phyloP scores from a whole-genome alignment of 345 rosid genomes.

The Acer campestre region DNA sequence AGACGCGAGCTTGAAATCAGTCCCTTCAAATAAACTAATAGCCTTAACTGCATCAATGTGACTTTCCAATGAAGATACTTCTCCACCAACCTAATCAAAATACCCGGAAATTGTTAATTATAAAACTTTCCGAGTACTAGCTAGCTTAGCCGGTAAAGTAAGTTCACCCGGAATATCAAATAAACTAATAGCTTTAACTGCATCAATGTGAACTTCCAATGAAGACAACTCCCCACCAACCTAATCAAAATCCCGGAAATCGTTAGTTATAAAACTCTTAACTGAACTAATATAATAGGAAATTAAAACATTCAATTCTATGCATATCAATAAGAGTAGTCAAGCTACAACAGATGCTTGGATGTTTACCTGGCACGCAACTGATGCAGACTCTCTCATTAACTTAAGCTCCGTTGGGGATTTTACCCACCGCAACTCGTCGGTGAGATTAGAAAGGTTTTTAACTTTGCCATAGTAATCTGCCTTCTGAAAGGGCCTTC shows the following conservation, averaged over 20 bases:
- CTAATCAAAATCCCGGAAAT: slow-evolving; percentile 35
- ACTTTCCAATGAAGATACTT: slow-evolving; percentile 53
- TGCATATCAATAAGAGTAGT: neutral
- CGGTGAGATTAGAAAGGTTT: slow-evolving; percentile 59
- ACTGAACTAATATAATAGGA: no score
- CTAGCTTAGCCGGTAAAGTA: no score
- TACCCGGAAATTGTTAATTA: neutral
- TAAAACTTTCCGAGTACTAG: no score
- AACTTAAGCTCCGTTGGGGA: slow-evolving; percentile 88
- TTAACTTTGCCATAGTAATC: slow-evolving; percentile 57
- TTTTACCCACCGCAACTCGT: slow-evolving; percentile 79
- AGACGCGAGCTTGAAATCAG: slow-evolving; percentile 94
- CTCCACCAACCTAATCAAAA: slow-evolving; percentile 76
- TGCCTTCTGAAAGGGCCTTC: slow-evolving; percentile 63
- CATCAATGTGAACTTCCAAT: slow-evolving; percentile 66
- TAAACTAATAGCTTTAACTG: slow-evolving; percentile 46
- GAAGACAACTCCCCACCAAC: slow-evolving; percentile 74
- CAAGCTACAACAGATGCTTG: slow-evolving; percentile 3
- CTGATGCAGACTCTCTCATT: slow-evolving; percentile 94
- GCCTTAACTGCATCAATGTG: slow-evolving; percentile 62
- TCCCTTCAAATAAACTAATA: slow-evolving; percentile 64
- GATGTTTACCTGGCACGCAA: slow-evolving; percentile 85
- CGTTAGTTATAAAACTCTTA: neutral
- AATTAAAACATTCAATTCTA: no score
- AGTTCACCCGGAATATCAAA: no score